A percentile compares a stretch with the other conserved stretches of the same genome.
Evolutionary conservation across 208 protist species (phyloP).

Genomic region (Naegleria gruberi): DNA sequence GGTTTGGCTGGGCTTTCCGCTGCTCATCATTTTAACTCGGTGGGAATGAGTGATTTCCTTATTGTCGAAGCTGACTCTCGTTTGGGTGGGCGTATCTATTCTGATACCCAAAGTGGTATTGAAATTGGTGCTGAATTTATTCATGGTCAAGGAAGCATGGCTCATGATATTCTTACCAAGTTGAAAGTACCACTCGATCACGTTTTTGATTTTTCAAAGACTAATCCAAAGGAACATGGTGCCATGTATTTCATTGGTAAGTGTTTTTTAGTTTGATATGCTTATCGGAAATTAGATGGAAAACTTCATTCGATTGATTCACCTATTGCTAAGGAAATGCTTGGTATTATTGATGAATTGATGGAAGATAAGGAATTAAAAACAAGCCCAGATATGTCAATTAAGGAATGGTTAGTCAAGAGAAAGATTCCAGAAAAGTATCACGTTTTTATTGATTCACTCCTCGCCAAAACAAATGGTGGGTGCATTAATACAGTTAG

Average conservation of each 20-base stretch:
- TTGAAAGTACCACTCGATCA: not conserved
- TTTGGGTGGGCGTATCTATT: not conserved
- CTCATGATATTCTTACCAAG: not conserved
- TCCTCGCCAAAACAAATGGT: not conserved
- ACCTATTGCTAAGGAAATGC: not conserved
- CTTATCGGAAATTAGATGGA: not conserved
- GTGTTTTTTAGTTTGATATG: not conserved
- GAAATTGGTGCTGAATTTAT: conserved; percentile 20
- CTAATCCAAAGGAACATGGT: not conserved
- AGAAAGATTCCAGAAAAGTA: not conserved
- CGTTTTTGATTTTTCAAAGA: not conserved
- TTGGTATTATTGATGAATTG: not conserved
- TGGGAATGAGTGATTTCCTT: not conserved
- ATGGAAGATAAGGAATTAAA: not conserved
- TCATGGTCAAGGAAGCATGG: conserved; percentile 1
- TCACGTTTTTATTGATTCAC: not conserved
- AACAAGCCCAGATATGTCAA: not conserved
- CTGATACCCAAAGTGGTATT: not conserved
- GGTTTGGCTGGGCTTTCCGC: not conserved
- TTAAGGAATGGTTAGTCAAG: not conserved
- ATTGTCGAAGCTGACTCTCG: not conserved
- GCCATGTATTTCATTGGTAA: not conserved
- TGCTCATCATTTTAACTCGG: not conserved
- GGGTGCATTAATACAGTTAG: not conserved
- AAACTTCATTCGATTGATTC: not conserved